Base-by-base conservation (phyloP, 148 eudicot genomes). In the Diospyros kaki region DNA sequence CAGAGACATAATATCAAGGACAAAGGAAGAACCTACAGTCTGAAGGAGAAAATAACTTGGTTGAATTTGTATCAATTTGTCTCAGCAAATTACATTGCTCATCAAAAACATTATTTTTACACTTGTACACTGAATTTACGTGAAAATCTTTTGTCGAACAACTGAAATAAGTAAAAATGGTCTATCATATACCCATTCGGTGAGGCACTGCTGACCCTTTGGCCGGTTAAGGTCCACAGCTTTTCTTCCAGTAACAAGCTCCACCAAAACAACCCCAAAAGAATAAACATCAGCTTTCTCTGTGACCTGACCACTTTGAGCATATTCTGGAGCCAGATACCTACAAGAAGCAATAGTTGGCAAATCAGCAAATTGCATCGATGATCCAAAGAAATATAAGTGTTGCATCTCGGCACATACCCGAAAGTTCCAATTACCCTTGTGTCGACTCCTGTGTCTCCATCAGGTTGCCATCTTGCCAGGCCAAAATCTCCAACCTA, bases 381-480 rank as follows among this genome's bases (percentile, higher is more conserved):
- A 61, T 68, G 45, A 61, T 64, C 64, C 9, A 46, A 40, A 64
- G 15, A 42, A 41, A 68, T 43, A 10, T 18, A 51, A 58, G 58
- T 58, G 28, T 60, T n/a, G 39, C 13, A 73, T 59, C 53, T 65
- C 18, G 43, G 70, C 64, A 74, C 70, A 8, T 77, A 81, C 84
- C 84, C 84, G 18, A 81, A 81, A 12, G 84, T 81, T 40, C 84
- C 84, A n/a, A 81, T 78, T 28, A 81, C 84, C 73, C 84, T 81
- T 4, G 84, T 81, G 46, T 81, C 78, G 18, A 77, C 84, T 62
- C 84, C 84, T 9, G 41, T 78, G 59, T 81, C 81, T 58, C 84
- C 84, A 70, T 81, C 84, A 51, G 84, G 84, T 73, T 81, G 84
- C 84, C 84, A 81, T 69, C 84, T 81, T 2, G 84, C 84, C 77